Base-by-base conservation (phyloP, 2,329 filamentous ascomycete genomes). In the Diaporthe longicolla region DNA sequence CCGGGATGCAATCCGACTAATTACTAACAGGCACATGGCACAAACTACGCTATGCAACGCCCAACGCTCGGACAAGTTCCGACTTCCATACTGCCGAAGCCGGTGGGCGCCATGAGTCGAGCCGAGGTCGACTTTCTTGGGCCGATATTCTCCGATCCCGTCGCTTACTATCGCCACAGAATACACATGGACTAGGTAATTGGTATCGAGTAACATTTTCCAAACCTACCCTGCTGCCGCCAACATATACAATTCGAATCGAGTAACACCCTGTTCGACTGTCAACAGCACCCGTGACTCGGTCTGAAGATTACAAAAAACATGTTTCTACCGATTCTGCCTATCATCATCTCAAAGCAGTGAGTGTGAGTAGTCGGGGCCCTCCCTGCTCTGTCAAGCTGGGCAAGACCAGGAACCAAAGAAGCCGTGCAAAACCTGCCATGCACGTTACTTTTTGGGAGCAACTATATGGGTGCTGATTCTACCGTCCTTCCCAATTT, bases 21-120 rank as follows among this genome's bases (percentile, higher is more conserved):
- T 35, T 59, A 59, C 32, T 13, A 26, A 52, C 37, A 37, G 32
- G 37, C 55, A 55, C 70, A 68, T 24, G 57, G 55, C 29, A 29
- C 17, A 35, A 55, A 19, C 19, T n/a, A 35, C 43, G 29, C 26
- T 17, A 26, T 11, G 45, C 50, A 37, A 4, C 15, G 58, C 35
- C 69, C n/a, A 21, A 45, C 37, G 59, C 35, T 69, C 66, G 55
- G 65, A 15, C 65, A 72, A 68, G 40, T 73, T 72, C 74, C 74
- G 72, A 63, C 71, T 68, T 68, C 63, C 63, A 68, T 68, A 68
- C 74, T 74, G 55, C 74, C 74, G 74, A 75, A 68, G 32, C 50
- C 58, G 50, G 40, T 29, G 40, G 17, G 29, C 43, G n/a, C 15
- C 40, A 54, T 61, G 43, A 61, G 71, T 61, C 66, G 73, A 65